Conservation (phyloP, 495 filamentous ascomycete species). For the Wilcoxina mikolae region DNA sequence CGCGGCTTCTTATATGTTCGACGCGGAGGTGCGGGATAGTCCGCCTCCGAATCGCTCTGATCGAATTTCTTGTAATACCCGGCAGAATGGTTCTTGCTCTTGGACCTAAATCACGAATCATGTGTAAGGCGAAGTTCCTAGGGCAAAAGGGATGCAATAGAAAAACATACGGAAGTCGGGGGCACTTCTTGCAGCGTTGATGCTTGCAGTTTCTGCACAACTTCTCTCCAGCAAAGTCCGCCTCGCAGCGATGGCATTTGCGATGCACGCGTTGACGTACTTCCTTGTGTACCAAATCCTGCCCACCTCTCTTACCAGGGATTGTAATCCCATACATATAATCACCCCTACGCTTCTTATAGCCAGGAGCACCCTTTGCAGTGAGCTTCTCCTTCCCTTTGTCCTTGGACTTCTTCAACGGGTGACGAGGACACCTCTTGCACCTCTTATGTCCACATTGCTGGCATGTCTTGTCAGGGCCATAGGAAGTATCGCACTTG, state of each 20-base stretch:
- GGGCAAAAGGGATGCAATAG: too few species aligned
- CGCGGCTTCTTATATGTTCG: constrained; percentile 26
- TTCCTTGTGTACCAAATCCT: constrained; percentile 53
- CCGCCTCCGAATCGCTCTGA: constrained; percentile 18
- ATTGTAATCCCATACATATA: constrained; percentile 38
- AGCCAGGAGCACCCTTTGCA: constrained; percentile 20
- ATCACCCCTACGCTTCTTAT: constrained; percentile 28
- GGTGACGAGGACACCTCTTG: constrained; percentile 62
- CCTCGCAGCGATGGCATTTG: constrained; percentile 61
- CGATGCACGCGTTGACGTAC: constrained; percentile 56
- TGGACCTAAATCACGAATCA: constrained; percentile 13
- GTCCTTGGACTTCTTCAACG: constrained; percentile 38
- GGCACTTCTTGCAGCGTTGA: constrained; percentile 65
- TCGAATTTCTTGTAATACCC: constrained; percentile 24
- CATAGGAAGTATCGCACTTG: constrained; percentile 58
- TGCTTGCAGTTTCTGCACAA: constrained; percentile 61
- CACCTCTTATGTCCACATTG: constrained; percentile 64
- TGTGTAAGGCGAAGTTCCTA: background rate
- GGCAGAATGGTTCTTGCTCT: constrained; percentile 26
- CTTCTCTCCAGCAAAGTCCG: constrained; percentile 45
- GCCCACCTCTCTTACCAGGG: constrained; percentile 49
- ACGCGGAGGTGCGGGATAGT: constrained; percentile 15
- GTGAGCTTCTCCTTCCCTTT: constrained; percentile 29
- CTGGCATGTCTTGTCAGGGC: constrained; percentile 51
- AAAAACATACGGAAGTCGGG: constrained; percentile 58